phyloP scores from a whole-genome alignment of 2,329 filamentous ascomycete genomes.

The Pseudogymnoascus sp. region DNA sequence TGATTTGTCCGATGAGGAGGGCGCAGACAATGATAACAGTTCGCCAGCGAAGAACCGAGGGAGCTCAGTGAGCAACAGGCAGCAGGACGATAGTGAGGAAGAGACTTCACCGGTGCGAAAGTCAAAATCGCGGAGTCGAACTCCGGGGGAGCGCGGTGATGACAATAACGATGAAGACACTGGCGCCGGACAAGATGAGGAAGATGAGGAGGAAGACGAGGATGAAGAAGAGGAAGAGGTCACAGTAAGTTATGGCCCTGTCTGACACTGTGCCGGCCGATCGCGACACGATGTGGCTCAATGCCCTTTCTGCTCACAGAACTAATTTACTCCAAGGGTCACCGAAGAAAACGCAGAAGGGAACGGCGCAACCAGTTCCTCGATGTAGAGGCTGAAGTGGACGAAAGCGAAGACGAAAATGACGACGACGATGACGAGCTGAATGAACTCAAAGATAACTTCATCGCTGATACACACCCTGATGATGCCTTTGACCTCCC shows the following conservation, averaged over 20 bases:
- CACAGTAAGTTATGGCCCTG: constrained; percentile 31
- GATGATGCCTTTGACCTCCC: constrained; percentile 76
- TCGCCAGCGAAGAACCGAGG: constrained; percentile 23
- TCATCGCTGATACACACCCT: constrained; percentile 83
- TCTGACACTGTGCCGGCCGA: constrained; percentile 15
- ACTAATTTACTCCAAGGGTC: constrained; percentile 38
- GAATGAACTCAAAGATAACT: constrained; percentile 68
- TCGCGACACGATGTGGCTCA: constrained; percentile 14
- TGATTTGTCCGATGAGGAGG: constrained; percentile 66
- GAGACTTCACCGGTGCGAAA: constrained; percentile 38
- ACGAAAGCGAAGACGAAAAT: constrained; percentile 81
- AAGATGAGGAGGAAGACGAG: constrained; percentile 49
- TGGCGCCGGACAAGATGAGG: constrained; percentile 42
- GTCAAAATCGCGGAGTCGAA: constrained; percentile 34
- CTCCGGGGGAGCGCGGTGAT: constrained; percentile 28
- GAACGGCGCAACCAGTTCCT: constrained; percentile 79
- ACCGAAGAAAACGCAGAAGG: constrained; percentile 72
- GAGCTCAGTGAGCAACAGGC: constrained; percentile 22
- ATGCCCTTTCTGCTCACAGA: neutral
- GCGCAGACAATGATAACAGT: constrained; percentile 28
- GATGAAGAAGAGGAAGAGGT: constrained; percentile 61
- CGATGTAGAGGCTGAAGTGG: constrained; percentile 97
- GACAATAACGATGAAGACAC: constrained; percentile 40
- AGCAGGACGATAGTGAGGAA: constrained; percentile 39
- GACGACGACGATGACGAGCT: constrained; percentile 87